phyloP scores from a whole-genome alignment of 2,329 filamentous ascomycete genomes.

The Arthrobotrys sinensis region DNA sequence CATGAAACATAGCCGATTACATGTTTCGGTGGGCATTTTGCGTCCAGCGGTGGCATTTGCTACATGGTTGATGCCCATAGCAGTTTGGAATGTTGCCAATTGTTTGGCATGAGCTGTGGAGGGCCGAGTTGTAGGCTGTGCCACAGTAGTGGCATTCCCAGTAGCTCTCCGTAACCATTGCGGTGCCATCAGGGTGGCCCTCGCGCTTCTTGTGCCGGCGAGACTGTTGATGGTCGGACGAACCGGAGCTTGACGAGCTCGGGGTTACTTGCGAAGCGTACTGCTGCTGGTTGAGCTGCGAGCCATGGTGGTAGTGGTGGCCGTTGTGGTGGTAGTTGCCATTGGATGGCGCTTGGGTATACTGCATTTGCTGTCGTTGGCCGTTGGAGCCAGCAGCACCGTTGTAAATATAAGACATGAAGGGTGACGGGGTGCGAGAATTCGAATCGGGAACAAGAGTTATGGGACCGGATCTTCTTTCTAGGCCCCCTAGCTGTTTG shows the following conservation, averaged over 20 bases:
- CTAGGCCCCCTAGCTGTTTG: slow-evolving; percentile 19
- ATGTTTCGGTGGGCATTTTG: neutral
- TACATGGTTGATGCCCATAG: slow-evolving; percentile 25
- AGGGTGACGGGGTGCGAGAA: slow-evolving; percentile 36
- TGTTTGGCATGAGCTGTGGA: neutral
- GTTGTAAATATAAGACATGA: slow-evolving; percentile 44
- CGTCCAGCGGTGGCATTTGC: neutral
- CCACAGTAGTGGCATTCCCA: slow-evolving; percentile 38
- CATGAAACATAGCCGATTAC: neutral
- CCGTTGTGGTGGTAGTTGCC: neutral
- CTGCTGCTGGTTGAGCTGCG: neutral
- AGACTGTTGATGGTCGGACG: slow-evolving; percentile 18
- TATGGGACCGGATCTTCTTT: slow-evolving; percentile 14
- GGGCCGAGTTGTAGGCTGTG: neutral
- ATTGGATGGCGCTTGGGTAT: neutral
- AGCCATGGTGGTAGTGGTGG: slow-evolving; percentile 2
- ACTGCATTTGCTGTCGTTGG: neutral
- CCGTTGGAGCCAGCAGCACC: neutral
- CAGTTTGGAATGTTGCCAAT: neutral
- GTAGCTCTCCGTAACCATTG: neutral
- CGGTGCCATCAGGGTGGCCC: neutral
- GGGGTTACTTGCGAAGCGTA: neutral
- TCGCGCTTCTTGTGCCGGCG: neutral
- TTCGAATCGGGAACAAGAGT: slow-evolving; percentile 23
- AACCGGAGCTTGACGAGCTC: neutral